Evolutionary conservation across 164 flowering plant genomes (phyloP).

Genomic region (Saururus chinensis): DNA sequence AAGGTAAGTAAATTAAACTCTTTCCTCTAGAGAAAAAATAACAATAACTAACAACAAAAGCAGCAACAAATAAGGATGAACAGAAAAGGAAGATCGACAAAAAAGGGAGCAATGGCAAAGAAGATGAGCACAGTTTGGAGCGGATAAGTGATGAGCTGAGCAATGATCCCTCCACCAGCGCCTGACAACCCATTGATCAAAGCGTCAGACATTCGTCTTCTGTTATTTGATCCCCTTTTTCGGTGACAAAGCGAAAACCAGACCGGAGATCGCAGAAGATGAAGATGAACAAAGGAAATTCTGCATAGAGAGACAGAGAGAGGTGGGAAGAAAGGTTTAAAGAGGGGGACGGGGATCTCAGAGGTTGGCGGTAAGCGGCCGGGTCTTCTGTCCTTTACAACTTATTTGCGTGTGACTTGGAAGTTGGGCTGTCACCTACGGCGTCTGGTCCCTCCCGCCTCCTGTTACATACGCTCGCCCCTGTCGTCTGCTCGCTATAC

Average conservation of each 20-base stretch:
- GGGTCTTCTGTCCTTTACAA: too few species aligned
- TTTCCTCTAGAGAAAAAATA: too few species aligned
- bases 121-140: constrained; percentile 59
- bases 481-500: too few species aligned
- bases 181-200: constrained; percentile 92
- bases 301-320: neutral
- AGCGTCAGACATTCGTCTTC: constrained; percentile 67
- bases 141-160: constrained; percentile 90
- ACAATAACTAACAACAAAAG: neutral
- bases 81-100: neutral
- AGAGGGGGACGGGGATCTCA: neutral
- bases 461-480: too few species aligned
- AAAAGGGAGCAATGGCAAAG: neutral
- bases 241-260: neutral
- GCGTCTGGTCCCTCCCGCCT: too few species aligned
- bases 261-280: neutral
- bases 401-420: too few species aligned
- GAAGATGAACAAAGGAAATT: neutral
- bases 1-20: neutral
- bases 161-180: constrained; percentile 96
- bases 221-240: neutral
- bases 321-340: neutral
- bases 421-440: too few species aligned
- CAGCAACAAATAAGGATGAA: neutral
- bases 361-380: constrained; percentile 8